phyloP scores from a whole-genome alignment of 1,284 basidiomycete species.

The Malassezia restricta region DNA sequence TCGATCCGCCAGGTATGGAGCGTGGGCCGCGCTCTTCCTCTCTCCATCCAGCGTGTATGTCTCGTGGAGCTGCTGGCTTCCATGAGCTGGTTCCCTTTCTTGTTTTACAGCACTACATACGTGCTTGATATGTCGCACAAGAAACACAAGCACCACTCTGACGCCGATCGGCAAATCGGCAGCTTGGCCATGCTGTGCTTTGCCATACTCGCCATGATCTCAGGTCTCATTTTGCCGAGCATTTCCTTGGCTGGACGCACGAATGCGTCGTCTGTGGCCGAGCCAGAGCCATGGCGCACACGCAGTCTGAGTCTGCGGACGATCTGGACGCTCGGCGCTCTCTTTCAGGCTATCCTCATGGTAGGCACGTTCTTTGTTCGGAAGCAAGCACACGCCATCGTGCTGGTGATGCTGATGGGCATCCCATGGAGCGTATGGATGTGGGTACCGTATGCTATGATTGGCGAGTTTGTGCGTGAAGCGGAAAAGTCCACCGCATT shows the following conservation, averaged over 20 bases:
- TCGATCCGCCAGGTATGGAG: conserved; percentile 25
- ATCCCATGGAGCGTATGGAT: conserved; percentile 40
- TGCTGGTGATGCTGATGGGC: conserved; percentile 35
- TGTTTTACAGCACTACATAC: conserved; percentile 62
- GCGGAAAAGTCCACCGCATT: conserved; percentile 25
- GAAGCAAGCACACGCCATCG: conserved; percentile 20
- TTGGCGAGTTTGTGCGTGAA: conserved; percentile 39
- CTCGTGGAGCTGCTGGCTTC: conserved; percentile 64
- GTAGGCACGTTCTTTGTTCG: conserved; percentile 23
- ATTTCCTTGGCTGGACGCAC: conserved; percentile 26
- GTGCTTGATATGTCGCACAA: conserved; percentile 76
- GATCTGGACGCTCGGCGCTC: conserved; percentile 29
- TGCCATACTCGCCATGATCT: conserved; percentile 27
- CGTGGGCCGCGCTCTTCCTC: conserved; percentile 26
- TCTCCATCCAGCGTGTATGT: conserved; percentile 52
- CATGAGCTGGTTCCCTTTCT: conserved; percentile 59
- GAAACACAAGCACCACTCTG: conserved; percentile 53
- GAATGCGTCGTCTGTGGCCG: not conserved
- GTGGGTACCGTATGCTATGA: conserved; percentile 44
- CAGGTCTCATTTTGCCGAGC: conserved; percentile 27
- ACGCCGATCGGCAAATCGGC: conserved; percentile 27
- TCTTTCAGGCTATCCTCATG: conserved; percentile 24
- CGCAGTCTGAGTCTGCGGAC: conserved; percentile 26
- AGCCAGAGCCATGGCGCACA: not conserved
- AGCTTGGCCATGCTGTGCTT: conserved; percentile 40